Evolutionary conservation across 116 monocot species (phyloP), one percentile per base, ranked within the genome.

Genomic region (Iris pallida): DNA sequence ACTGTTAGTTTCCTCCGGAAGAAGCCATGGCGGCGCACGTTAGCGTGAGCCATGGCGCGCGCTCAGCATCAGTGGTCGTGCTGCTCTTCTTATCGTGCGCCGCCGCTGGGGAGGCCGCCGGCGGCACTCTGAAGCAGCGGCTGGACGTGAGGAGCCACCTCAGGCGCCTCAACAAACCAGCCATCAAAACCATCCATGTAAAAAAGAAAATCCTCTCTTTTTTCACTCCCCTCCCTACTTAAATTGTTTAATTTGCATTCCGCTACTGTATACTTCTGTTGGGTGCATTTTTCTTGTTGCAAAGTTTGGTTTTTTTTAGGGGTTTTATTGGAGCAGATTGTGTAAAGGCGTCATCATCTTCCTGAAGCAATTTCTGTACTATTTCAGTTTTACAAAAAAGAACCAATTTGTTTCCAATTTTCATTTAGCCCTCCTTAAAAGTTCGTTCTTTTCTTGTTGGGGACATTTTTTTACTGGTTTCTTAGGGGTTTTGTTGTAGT

Each of bases 141-240:
- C 13, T 66, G n/a, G 66, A 20, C 8, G 66, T 16, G 51, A 48
- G 53, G 40, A 52, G 11, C 51, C 66, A 66, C 42, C 53, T 66
- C 40, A 52, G 53, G 30, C 53, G 66, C 5, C 30, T 66, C 13
- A 66, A 66, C 53, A 66, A 66, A 40, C 66, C 66, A 12, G 66
- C 66, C 30, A 3, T 66, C 30, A 66, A 52, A n/a, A 7, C 66
- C 4, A 41, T 66, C 11, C 8, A 66, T 19, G 66, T 45, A 40
- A 30, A 40, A 30, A 30, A 30, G 30, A 9, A 17, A 0, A 20
- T 18, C 20, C n/a, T 18, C 0, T 51, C 18, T 48, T 51, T 51
- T 30, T 42, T 13, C 42, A 11, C 42, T 61, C 42, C 30, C 0
- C 13, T 61, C 42, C 1, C 14, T 3, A 41, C 11, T 42, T 61